Conservation (phyloP, 2,329 filamentous ascomycete species). For the Monilinia fructicola region DNA sequence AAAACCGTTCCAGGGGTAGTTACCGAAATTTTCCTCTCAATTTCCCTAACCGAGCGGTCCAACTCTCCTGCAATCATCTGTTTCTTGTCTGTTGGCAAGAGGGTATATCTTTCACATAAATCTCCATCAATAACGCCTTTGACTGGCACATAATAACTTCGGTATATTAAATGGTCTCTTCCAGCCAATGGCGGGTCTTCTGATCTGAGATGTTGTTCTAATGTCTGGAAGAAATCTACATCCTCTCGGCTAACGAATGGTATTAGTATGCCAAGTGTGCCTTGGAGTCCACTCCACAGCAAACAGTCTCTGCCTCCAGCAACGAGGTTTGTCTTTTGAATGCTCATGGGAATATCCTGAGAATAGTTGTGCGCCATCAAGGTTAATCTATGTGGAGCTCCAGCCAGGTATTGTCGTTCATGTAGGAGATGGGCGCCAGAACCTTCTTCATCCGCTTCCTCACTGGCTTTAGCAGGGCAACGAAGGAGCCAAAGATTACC, state of each 20-base stretch:
- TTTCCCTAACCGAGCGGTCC: slow-evolving; percentile 85
- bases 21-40: slow-evolving; percentile 90
- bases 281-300: slow-evolving; percentile 91
- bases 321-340: slow-evolving; percentile 85
- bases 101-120: slow-evolving; percentile 85
- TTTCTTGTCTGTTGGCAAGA: slow-evolving; percentile 85
- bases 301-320: slow-evolving; percentile 89
- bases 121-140: slow-evolving; percentile 98
- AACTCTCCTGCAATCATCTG: slow-evolving; percentile 91
- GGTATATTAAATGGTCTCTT: slow-evolving; percentile 91
- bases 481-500: slow-evolving; percentile 94
- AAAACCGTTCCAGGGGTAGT: slow-evolving; percentile 34
- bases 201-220: slow-evolving; percentile 82
- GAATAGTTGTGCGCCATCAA: slow-evolving; percentile 87
- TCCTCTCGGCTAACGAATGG: slow-evolving; percentile 91
- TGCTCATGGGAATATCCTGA: slow-evolving; percentile 87
- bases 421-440: slow-evolving; percentile 89
- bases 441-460: slow-evolving; percentile 88
- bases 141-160: slow-evolving; percentile 92
- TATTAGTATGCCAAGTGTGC: slow-evolving; percentile 88
- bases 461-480: slow-evolving; percentile 79
- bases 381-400: slow-evolving; percentile 78
- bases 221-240: slow-evolving; percentile 93
- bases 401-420: slow-evolving; percentile 85
- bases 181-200: slow-evolving; percentile 88